Conservation (phyloP, 768 basidiomycete genomes). For the Phanerochaete carnosa region DNA sequence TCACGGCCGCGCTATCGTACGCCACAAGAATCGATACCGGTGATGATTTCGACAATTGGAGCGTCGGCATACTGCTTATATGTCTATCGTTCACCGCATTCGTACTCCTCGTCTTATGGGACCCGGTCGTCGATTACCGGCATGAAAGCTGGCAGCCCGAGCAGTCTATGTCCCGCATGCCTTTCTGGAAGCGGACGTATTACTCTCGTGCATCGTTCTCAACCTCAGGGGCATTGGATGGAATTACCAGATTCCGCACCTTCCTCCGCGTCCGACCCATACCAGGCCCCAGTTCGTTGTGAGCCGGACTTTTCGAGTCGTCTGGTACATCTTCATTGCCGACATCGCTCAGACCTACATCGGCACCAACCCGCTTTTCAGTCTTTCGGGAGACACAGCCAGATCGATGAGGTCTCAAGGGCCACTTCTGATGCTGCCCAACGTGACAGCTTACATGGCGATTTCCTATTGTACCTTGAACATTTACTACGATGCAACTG, state of each 20-base stretch:
- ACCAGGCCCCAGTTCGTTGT: constrained; percentile 7
- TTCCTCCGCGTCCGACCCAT: constrained; percentile 8
- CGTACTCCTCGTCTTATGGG: no score
- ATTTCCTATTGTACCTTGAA: constrained; percentile 11
- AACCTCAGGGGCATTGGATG: no score
- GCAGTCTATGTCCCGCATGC: no score
- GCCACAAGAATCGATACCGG: no score
- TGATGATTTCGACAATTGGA: no score
- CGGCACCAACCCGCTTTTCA: neutral
- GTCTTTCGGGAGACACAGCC: neutral
- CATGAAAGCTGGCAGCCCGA: no score
- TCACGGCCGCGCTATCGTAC: no score
- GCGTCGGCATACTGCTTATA: no score
- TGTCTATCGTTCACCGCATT: no score
- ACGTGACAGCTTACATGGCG: neutral
- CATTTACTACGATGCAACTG: constrained; percentile 2
- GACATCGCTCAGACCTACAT: constrained; percentile 11
- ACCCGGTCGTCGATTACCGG: no score
- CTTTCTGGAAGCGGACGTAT: no score
- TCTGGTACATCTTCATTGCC: constrained; percentile 4
- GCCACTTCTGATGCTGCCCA: neutral
- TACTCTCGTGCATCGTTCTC: no score
- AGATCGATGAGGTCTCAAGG: neutral
- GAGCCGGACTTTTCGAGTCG: neutral
- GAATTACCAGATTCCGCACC: constrained; percentile 11